Evolutionary conservation across 2,329 filamentous ascomycete species (phyloP), one percentile per base, ranked within the genome.

Genomic region (Calonectria multiphialidica): DNA sequence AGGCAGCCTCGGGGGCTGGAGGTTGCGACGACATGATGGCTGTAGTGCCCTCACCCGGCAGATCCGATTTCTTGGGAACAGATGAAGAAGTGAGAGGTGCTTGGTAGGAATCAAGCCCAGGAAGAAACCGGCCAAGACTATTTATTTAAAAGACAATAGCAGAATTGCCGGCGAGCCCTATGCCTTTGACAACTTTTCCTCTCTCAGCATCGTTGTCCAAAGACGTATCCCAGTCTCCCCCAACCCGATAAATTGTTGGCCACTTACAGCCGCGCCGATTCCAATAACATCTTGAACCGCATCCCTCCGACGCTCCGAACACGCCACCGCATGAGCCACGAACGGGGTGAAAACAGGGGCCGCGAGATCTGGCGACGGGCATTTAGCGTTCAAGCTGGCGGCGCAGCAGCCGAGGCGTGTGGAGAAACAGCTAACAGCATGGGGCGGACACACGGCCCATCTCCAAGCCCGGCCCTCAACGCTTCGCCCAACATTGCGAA

Each of bases 21-120:
- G 84, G 78, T 30, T 85, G 83, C 61, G 86, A 81, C 74, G 86
- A 82, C 79, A 83, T 84, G 61, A 55, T 75, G 63, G 61, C 33
- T 18, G 5, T 55, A n/a, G 40, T 9, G 40, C n/a, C 16, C 8
- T 28, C 10, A 23, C 40, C 40, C 30, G 33, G 37, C 15, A 33
- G 40, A 62, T 37, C 16, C 23, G 37, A 23, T 44, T 42, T 62
- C 37, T 62, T 45, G 37, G 57, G 12, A 16, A 25, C 25, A 10
- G 40, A 35, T n/a, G 21, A 40, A 28, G 18, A 47, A 47, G 6
- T 47, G 37, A 8, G 37, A 62, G 2, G 57, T 44, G 40, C 49
- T 53, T 8, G 25, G 7, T 12, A 16, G 53, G 15, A 28, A 37
- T 18, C 6, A 40, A 25, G 4, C 33, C 21, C 4, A 40, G 21